Base-by-base conservation (phyloP, 257 asterid genomes). In the Schizonepeta tenuifolia region DNA sequence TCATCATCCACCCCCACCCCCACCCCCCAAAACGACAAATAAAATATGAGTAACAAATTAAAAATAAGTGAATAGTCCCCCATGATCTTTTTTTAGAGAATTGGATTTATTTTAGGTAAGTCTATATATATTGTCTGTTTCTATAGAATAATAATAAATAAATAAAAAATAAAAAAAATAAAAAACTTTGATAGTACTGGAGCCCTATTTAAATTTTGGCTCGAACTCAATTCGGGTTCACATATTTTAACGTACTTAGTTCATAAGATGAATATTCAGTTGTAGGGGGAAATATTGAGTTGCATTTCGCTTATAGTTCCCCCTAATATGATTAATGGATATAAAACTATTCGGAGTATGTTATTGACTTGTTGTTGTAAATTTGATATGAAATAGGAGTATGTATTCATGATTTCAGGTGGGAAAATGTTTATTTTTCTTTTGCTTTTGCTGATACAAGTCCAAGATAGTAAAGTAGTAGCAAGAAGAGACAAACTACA, bases 1-100 rank as follows among this genome's bases (percentile, higher is more conserved):
- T 64, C 74, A 53, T 57, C 64, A 18, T 50, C 60, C 79, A 63
- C 51, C 73, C 35, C 55, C 17, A 0, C 8, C 61, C 35, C 35
- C 6, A 17, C 35, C 28, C 60, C 33, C 50, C 17, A 44, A 12
- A 12, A 12, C 3, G 3, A 3, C 6, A 15, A 47, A 47, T 3
- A 0, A 47, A 14, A 24, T 18, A 7, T 20, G n/a, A n/a, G n/a
- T 18, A 1, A 26, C 5, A 5, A 9, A 24, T 3, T 0, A 56
- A 22, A 26, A 26, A 57, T 56, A 26, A 13, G 0, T 57, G 4
- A 13, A 13, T 1, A 56, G 9, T 24, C 14, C 56, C 24, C 41
- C 9, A 21, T 22, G 56, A 17, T 50, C 20, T 17, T 50, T 7
- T 20, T n/a, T n/a, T 1, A n/a, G 24, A 20, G 8, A 6, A 8